Evolutionary conservation across 495 filamentous ascomycete species (phyloP).

Genomic region (Platismatia glauca): DNA sequence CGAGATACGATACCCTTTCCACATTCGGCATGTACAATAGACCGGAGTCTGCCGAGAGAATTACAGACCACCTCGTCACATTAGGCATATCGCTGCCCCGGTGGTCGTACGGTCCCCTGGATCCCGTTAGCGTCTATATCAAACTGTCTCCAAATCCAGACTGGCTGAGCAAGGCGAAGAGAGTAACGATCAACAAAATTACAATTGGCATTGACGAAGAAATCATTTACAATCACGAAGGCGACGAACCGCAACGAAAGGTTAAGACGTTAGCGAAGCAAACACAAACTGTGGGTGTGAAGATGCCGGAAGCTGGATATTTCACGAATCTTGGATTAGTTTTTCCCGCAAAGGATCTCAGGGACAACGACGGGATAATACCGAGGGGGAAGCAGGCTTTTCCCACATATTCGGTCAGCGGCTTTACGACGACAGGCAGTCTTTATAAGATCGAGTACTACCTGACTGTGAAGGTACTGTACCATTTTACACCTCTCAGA

Average conservation of each 20-base stretch:
- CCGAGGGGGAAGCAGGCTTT: conserved; percentile 78
- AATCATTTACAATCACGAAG: conserved; percentile 94
- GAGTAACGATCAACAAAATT: conserved; percentile 89
- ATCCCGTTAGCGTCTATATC: conserved; percentile 92
- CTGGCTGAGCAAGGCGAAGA: conserved; percentile 79
- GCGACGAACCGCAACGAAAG: conserved; percentile 91
- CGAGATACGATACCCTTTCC: conserved; percentile 89
- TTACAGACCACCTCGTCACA: conserved; percentile 85
- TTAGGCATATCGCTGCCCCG: conserved; percentile 82
- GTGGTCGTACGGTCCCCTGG: conserved; percentile 93
- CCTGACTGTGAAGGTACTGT: conserved; percentile 77
- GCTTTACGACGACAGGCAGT: conserved; percentile 88
- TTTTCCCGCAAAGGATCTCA: conserved; percentile 81
- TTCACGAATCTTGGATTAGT: conserved; percentile 84
- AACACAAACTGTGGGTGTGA: conserved; percentile 69
- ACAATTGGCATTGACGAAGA: conserved; percentile 93
- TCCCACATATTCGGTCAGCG: conserved; percentile 77
- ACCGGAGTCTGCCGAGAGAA: conserved; percentile 74
- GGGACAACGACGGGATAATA: conserved; percentile 82
- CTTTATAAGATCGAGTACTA: conserved; percentile 99
- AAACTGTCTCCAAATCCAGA: conserved; percentile 86
- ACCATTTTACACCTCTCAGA: not conserved
- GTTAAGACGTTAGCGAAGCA: conserved; percentile 78
- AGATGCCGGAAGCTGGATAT: conserved; percentile 79
- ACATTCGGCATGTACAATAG: conserved; percentile 99